Conservation (phyloP, 129 eudicot species). For the Silybum marianum region DNA sequence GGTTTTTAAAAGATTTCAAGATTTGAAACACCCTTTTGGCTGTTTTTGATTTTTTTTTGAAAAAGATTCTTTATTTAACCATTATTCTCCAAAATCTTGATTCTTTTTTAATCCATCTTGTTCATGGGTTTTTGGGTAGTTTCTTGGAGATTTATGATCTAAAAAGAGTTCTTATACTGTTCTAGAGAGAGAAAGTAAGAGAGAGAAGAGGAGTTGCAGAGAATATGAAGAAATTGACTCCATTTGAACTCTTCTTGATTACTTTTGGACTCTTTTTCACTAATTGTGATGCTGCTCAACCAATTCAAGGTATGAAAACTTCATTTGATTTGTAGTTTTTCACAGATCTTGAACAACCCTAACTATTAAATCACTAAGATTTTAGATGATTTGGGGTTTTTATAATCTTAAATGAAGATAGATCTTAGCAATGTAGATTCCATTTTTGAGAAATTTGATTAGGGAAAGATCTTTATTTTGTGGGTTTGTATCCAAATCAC, state of each 20-base stretch:
- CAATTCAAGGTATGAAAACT: conserved; percentile 34
- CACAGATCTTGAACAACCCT: conserved; percentile 30
- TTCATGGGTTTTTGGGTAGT: conserved; percentile 15
- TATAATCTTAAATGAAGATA: conserved; percentile 2
- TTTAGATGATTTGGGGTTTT: neutral
- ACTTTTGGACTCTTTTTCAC: conserved; percentile 27
- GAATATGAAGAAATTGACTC: conserved; percentile 29
- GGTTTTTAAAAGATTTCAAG: conserved; percentile 14
- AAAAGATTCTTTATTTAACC: conserved; percentile 20
- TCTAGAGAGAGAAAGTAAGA: conserved; percentile 20
- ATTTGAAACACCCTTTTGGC: conserved; percentile 29
- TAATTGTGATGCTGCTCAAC: conserved; percentile 35
- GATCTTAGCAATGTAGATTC: conserved; percentile 9
- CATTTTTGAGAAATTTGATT: neutral
- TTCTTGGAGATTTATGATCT: conserved; percentile 14
- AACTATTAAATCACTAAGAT: neutral
- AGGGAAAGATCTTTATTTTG: neutral
- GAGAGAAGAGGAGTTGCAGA: conserved; percentile 21
- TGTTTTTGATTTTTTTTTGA: neutral
- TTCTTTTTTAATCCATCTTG: neutral
- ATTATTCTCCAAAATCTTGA: neutral
- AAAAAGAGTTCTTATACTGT: conserved; percentile 24
- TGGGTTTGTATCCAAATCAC: neutral
- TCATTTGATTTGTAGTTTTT: conserved; percentile 10
- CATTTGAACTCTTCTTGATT: conserved; percentile 21